Evolutionary conservation across 768 basidiomycete species (phyloP).

Genomic region (Boletus sp.): DNA sequence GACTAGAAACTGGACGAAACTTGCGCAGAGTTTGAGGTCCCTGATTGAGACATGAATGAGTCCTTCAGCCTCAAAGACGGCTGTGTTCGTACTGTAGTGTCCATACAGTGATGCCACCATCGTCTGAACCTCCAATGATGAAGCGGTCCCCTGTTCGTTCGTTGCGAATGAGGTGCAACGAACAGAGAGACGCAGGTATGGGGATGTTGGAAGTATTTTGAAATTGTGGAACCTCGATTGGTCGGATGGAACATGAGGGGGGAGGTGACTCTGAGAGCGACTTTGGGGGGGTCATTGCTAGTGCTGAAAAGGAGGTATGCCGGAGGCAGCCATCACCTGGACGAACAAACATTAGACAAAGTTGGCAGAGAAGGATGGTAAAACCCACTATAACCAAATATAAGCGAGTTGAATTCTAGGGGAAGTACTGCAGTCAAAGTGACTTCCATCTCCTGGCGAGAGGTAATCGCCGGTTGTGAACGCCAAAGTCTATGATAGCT

Average conservation of each 20-base stretch:
- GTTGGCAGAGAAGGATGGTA: neutral
- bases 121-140: conserved; percentile 72
- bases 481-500: conserved; percentile 19
- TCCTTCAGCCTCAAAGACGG: neutral
- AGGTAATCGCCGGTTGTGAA: conserved; percentile 5
- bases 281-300: conserved; percentile 19
- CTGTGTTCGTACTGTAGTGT: conserved; percentile 47
- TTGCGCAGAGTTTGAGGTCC: conserved; percentile 59
- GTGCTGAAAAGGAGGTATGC: conserved; percentile 41
- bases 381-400: conserved; percentile 63
- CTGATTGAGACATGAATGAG: conserved; percentile 34
- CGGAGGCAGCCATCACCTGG: conserved; percentile 54
- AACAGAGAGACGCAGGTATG: conserved; percentile 43
- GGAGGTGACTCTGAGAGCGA: neutral
- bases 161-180: conserved; percentile 55
- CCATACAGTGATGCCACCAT: conserved; percentile 79
- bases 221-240: conserved; percentile 14
- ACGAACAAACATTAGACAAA: neutral
- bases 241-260: conserved; percentile 2
- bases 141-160: conserved; percentile 56
- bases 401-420: conserved; percentile 52
- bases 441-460: conserved; percentile 4
- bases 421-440: conserved; percentile 45
- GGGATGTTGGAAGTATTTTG: conserved; percentile 43
- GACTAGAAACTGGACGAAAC: conserved; percentile 70